Percentiles rank a stretch among this genome's conserved stretches.
phyloP scores from a whole-genome alignment of 2,329 filamentous ascomycete species.

The Microascus cirrosus region DNA sequence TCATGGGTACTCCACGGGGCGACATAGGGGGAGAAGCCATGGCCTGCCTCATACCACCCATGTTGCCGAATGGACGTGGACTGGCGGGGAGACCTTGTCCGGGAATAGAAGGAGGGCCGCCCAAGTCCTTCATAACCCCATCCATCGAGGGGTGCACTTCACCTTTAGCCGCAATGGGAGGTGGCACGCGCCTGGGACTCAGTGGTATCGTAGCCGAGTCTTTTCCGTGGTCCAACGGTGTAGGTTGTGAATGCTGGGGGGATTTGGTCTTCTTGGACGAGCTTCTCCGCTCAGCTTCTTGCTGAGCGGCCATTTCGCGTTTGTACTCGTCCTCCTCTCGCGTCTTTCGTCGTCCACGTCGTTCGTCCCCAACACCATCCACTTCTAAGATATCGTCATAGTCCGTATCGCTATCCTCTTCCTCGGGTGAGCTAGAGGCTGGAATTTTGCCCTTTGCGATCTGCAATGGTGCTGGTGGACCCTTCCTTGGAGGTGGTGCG shows the following conservation, averaged over 20 bases:
- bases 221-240: constrained; percentile 1
- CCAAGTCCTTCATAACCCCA: constrained; percentile 31
- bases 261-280: constrained; percentile 61
- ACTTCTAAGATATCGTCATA: constrained; percentile 70
- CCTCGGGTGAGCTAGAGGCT: constrained; percentile 25
- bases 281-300: constrained; percentile 60
- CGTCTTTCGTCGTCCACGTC: constrained; percentile 70
- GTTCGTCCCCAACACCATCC: constrained; percentile 46
- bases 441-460: constrained; percentile 33
- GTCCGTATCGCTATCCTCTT: constrained; percentile 64
- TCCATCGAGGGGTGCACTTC: constrained; percentile 37
- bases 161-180: constrained; percentile 21
- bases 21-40: constrained; percentile 52
- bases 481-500: constrained; percentile 60
- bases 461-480: constrained; percentile 75
- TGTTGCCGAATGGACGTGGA: constrained; percentile 42
- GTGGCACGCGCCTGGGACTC: constrained; percentile 23
- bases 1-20: constrained; percentile 42
- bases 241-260: constrained; percentile 8
- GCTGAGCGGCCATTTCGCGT: constrained; percentile 55
- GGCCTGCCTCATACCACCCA: constrained; percentile 21
- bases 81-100: constrained; percentile 51
- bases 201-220: constrained; percentile 18
- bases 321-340: constrained; percentile 78
- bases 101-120: constrained; percentile 31